Evolutionary conservation across 2,329 filamentous ascomycete species (phyloP).

Genomic region (Scopulariopsis brevicaulis): DNA sequence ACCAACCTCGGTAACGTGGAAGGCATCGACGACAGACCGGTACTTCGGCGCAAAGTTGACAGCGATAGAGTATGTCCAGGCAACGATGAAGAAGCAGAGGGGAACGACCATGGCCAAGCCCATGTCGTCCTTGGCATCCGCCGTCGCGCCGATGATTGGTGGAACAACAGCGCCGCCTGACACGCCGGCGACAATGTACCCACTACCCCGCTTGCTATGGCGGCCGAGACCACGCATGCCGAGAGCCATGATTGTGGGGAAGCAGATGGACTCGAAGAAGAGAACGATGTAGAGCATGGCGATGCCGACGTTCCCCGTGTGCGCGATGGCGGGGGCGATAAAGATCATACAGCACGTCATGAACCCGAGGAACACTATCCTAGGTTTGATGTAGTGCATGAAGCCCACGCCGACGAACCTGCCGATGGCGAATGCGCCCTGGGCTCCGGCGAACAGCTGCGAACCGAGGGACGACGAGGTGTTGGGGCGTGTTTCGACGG

Average conservation of each 20-base stretch:
- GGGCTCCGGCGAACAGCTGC: constrained; percentile 44
- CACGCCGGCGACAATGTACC: constrained; percentile 43
- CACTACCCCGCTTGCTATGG: constrained; percentile 59
- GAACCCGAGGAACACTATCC: constrained; percentile 41
- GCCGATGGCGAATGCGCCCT: constrained; percentile 47
- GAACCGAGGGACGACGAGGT: constrained; percentile 12
- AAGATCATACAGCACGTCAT: constrained; percentile 42
- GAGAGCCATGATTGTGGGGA: constrained; percentile 47
- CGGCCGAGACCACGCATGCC: constrained; percentile 49
- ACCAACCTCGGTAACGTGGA: constrained; percentile 32
- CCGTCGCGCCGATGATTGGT: constrained; percentile 56
- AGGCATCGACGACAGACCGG: constrained; percentile 48
- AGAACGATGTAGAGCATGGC: constrained; percentile 42
- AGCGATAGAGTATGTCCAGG: constrained; percentile 43
- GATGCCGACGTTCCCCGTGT: constrained; percentile 37
- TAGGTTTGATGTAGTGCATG: constrained; percentile 42
- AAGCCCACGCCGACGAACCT: constrained; percentile 43
- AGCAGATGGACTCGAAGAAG: constrained; percentile 47
- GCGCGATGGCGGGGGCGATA: constrained; percentile 37
- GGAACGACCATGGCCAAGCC: constrained; percentile 57
- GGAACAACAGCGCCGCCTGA: constrained; percentile 44
- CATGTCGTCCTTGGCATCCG: constrained; percentile 47
- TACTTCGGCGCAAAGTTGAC: constrained; percentile 60
- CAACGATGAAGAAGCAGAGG: constrained; percentile 43
- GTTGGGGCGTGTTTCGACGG: constrained; percentile 13